Conservation (phyloP, 768 basidiomycete species). For the Neoboletus subvelutipes region DNA sequence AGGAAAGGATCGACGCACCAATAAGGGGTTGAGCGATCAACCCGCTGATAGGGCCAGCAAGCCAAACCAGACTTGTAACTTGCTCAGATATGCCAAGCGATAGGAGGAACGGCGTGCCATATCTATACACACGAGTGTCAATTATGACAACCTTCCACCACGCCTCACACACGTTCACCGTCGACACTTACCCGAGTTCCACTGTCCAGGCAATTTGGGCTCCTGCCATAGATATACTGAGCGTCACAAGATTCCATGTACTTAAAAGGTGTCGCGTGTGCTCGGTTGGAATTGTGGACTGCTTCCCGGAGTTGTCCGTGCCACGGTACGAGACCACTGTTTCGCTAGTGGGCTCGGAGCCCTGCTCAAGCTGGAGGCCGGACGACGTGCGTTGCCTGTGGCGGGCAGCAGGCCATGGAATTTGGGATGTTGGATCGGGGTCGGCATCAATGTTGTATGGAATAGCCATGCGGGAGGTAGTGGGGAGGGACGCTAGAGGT, state of each 20-base stretch:
- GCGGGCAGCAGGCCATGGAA: conserved; percentile 65
- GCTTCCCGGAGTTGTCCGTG: conserved; percentile 33
- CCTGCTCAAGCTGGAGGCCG: conserved; percentile 24
- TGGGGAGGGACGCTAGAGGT: neutral
- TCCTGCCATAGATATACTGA: conserved; percentile 92
- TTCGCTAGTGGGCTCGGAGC: conserved; percentile 18
- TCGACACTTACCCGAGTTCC: conserved; percentile 73
- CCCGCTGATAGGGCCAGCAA: conserved; percentile 92
- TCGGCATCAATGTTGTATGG: conserved; percentile 51
- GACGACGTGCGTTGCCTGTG: conserved; percentile 32
- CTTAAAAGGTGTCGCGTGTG: conserved; percentile 29
- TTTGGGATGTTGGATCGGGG: conserved; percentile 78
- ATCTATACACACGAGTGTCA: conserved; percentile 47
- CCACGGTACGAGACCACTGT: conserved; percentile 31
- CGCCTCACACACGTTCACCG: neutral
- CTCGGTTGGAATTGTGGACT: conserved; percentile 15
- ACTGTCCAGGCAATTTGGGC: conserved; percentile 96
- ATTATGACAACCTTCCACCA: neutral
- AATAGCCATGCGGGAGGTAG: conserved; percentile 52
- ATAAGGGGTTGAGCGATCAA: conserved; percentile 96
- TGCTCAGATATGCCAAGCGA: conserved; percentile 80
- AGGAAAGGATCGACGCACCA: conserved; percentile 45
- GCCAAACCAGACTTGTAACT: conserved; percentile 92
- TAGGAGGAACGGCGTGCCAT: conserved; percentile 92
- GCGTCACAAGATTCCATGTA: conserved; percentile 75